Percentiles rank a stretch among this genome's conserved stretches.
Evolutionary conservation across 2,329 filamentous ascomycete genomes (phyloP).

Genomic region (Grosmannia serpens): DNA sequence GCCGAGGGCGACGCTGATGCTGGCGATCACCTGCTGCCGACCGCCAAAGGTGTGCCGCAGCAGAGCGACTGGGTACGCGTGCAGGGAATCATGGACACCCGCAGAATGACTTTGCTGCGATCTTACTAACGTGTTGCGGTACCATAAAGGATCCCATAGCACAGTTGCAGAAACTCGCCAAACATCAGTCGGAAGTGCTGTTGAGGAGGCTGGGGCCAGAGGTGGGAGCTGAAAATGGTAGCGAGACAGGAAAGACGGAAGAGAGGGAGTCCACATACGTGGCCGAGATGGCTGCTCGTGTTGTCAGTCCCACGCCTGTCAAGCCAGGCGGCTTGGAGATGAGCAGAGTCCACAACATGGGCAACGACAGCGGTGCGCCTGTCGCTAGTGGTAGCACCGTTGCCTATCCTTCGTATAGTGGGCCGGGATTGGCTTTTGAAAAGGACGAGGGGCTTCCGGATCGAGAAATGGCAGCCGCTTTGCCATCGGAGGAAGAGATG

Average conservation of each 20-base stretch:
- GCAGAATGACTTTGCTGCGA: constrained; percentile 40
- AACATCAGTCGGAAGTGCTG: constrained; percentile 53
- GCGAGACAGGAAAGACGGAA: constrained; percentile 23
- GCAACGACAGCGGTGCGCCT: constrained; percentile 4
- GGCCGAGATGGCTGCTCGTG: constrained; percentile 21
- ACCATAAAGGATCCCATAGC: constrained; percentile 53
- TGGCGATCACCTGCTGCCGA: constrained; percentile 47
- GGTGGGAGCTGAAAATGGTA: constrained; percentile 8
- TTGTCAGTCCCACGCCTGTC: constrained; percentile 25
- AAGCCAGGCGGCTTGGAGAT: constrained; percentile 17
- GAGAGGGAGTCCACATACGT: no score
- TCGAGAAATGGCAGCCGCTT: constrained; percentile 22
- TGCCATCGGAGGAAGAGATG: constrained; percentile 27
- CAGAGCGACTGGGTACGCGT: constrained; percentile 93
- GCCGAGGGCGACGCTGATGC: constrained; percentile 35
- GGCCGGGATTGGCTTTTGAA: constrained; percentile 39
- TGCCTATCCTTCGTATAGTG: constrained; percentile 34
- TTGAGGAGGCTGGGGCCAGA: constrained; percentile 35
- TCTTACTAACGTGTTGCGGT: constrained; percentile 39
- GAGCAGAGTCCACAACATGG: constrained; percentile 17
- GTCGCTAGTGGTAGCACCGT: constrained; percentile 15
- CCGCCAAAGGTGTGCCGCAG: constrained; percentile 70
- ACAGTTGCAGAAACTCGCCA: constrained; percentile 59
- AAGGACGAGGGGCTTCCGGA: constrained; percentile 32
- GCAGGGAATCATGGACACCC: constrained; percentile 38